Percentiles rank a stretch among this genome's conserved stretches.
These are phyloP conservation scores for Dendrobium chrysotoxum DNA, from an alignment of 106 monocot species.

Conservation along the genomic window DNA sequence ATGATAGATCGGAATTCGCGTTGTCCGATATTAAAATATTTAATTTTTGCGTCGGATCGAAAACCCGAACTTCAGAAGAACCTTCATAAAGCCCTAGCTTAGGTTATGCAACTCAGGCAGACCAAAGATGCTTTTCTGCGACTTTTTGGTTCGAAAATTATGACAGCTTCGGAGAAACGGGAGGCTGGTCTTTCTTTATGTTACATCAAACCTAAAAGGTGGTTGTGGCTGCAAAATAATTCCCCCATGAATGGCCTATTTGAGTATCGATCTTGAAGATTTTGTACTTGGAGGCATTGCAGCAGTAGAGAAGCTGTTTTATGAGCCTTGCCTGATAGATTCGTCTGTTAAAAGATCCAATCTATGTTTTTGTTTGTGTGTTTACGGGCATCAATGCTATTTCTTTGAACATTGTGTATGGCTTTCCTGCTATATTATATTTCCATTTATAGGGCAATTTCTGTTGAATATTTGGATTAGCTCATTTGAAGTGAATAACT, in stretches of 20 bases:
- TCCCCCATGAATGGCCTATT: neutral
- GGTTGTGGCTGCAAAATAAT: neutral
- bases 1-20: neutral
- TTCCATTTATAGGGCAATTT: too few species aligned
- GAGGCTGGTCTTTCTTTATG: neutral
- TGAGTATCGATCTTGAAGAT: neutral
- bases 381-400: neutral
- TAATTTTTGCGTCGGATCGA: neutral
- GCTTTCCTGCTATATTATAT: too few species aligned
- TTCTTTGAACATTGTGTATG: too few species aligned
- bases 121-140: neutral
- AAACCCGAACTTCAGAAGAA: neutral
- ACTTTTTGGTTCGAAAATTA: neutral
- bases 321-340: neutral
- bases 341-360: neutral
- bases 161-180: neutral
- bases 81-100: neutral
- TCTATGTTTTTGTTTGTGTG: neutral
- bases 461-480: too few species aligned
- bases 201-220: neutral
- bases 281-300: neutral
- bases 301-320: neutral
- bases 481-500: too few species aligned
- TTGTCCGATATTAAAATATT: too few species aligned
- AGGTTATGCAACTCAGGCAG: neutral